Evolutionary conservation across 2,329 filamentous ascomycete genomes (phyloP).

Genomic region (Periconia macrospinosa): DNA sequence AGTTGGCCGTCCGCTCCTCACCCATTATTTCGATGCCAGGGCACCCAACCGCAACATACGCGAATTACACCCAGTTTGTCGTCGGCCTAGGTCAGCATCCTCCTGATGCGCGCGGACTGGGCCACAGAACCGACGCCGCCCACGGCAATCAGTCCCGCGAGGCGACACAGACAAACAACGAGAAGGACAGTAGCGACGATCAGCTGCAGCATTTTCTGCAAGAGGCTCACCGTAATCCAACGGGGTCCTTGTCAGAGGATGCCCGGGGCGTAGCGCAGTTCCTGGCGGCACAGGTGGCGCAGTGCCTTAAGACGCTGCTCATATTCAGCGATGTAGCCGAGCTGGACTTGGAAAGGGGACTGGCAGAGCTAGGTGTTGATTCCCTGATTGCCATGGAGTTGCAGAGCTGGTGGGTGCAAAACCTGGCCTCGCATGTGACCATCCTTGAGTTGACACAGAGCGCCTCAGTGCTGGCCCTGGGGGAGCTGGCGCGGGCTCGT

Average conservation of each 20-base stretch:
- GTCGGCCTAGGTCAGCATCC: no score
- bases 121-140: constrained; percentile 8
- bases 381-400: constrained; percentile 42
- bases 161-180: constrained; percentile 21
- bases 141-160: constrained; percentile 27
- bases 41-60: not conserved
- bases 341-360: constrained; percentile 9
- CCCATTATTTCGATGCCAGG: no score
- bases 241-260: no score
- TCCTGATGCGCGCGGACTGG: constrained; percentile 16
- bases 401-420: constrained; percentile 42
- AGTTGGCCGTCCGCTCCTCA: not conserved
- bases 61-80: not conserved
- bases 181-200: constrained; percentile 1
- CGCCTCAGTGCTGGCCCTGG: constrained; percentile 17
- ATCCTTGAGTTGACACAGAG: constrained; percentile 24
- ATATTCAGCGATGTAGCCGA: constrained; percentile 22
- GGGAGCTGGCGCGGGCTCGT: constrained; percentile 20
- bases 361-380: constrained; percentile 36
- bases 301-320: constrained; percentile 15
- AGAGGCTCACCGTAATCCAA: constrained; percentile 8
- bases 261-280: no score
- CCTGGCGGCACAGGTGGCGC: constrained; percentile 8
- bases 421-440: constrained; percentile 29
- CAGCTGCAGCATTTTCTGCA: constrained; percentile 8